Evolutionary conservation across 176 grass and related monocot species (phyloP).

Genomic region (Lolium rigidum): DNA sequence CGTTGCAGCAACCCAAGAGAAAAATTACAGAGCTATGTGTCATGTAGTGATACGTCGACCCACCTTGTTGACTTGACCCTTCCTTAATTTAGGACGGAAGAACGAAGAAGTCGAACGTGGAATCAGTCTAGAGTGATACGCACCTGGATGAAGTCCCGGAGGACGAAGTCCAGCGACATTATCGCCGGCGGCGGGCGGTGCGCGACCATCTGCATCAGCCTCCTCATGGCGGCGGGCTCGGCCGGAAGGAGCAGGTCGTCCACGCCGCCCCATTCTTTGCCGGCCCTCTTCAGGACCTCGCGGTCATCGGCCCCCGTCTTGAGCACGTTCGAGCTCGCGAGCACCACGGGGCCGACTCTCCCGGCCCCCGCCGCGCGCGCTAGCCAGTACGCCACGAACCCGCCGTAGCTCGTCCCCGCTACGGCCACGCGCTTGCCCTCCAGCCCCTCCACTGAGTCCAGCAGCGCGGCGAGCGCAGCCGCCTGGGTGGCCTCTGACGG

Average conservation of each 20-base stretch:
- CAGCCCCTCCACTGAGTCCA: slow-evolving; percentile 46
- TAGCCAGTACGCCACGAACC: slow-evolving; percentile 72
- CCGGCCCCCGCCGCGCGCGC: slow-evolving; percentile 39
- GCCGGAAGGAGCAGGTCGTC: slow-evolving; percentile 49
- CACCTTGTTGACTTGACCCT: too few relatives aligned
- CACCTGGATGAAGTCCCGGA: slow-evolving; percentile 58
- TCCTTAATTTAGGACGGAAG: neutral
- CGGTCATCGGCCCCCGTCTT: slow-evolving; percentile 56
- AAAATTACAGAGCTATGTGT: too few relatives aligned
- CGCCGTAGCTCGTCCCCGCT: slow-evolving; percentile 72
- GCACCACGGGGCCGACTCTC: slow-evolving; percentile 57
- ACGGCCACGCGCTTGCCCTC: slow-evolving; percentile 44
- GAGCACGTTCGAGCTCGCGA: slow-evolving; percentile 73
- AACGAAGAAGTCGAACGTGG: neutral
- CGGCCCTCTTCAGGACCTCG: slow-evolving; percentile 47
- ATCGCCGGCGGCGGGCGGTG: slow-evolving; percentile 39
- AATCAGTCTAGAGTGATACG: neutral
- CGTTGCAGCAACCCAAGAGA: too few relatives aligned
- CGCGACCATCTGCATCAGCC: slow-evolving; percentile 25
- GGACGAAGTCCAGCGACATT: slow-evolving; percentile 53
- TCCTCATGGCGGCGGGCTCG: slow-evolving; percentile 33
- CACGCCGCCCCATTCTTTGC: neutral
- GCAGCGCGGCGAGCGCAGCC: slow-evolving; percentile 38
- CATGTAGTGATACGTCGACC: too few relatives aligned
- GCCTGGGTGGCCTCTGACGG: slow-evolving; percentile 69